Evolutionary conservation across 2,329 filamentous ascomycete species (phyloP), one percentile per base, ranked within the genome.

Genomic region (Fusarium veterinarium): DNA sequence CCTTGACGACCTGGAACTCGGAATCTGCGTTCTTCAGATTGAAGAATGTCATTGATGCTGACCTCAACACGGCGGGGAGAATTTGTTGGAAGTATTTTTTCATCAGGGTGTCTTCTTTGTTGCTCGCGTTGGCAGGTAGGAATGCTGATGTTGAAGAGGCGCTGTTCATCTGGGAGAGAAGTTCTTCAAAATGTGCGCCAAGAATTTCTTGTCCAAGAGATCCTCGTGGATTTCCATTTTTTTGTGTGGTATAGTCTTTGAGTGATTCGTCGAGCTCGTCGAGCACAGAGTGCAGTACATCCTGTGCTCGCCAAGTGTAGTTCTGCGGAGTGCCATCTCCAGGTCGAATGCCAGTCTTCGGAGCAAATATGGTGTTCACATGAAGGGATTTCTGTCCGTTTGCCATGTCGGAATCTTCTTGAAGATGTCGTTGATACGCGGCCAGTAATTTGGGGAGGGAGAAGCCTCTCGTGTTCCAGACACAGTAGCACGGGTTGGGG

Each of bases 401-500:
- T 1, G 23, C 12, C 25, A 49, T 23, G 0, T 57, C 33, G 5
- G 14, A 8, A 14, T 67, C 64, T 8, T 58, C 42, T 2, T 57
- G 40, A 0, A 69, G 16, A 45, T 64, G 41, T 19, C 10, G 23
- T 6, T 23, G 66, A 14, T 69, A 69, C 7, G 57, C 30, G 12
- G 40, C 25, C 3, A 69, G 40, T 12, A 69, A 2, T 5, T n/a
- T 69, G 0, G 57, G 44, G 0, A 58, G 17, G 1, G 66, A 64
- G 23, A 69, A 69, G 1, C 20, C 44, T 25, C 16, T 44, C 5
- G 51, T 33, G 23, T 30, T 48, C 66, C 66, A 69, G n/a, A 33
- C 30, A 10, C 45, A 64, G 44, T 64, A 69, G 23, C 64, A 69
- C 8, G 66, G 66, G 13, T 69, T 69, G 4, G 66, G 64, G 3